These are phyloP conservation scores for Ilyonectria robusta DNA, from an alignment of 2,329 filamentous ascomycete genomes.

Conservation along the genomic window DNA sequence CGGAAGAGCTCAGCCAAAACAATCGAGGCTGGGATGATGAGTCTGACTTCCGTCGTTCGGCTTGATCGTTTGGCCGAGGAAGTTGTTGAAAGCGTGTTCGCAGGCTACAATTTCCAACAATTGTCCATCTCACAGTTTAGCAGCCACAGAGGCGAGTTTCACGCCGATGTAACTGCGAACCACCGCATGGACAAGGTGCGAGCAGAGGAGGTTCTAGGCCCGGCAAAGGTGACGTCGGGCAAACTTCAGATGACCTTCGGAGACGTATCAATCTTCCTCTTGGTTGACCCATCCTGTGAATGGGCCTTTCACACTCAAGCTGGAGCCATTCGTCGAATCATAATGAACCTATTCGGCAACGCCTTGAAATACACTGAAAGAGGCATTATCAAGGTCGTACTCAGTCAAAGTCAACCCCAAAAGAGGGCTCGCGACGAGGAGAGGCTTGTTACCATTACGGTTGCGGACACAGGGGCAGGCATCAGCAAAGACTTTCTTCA, in stretches of 20 bases:
- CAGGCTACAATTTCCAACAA: conserved; percentile 36
- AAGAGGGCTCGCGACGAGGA: conserved; percentile 12
- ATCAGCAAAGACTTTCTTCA: conserved; percentile 76
- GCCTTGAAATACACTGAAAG: conserved; percentile 71
- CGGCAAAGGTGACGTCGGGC: background rate
- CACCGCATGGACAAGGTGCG: conserved; percentile 6
- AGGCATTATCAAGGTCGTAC: conserved; percentile 50
- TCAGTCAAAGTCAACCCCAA: conserved; percentile 40
- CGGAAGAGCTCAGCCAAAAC: background rate
- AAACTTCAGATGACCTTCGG: conserved; percentile 23
- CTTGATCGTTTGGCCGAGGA: conserved; percentile 40
- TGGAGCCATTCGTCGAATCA: conserved; percentile 65
- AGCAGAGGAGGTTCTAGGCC: conserved; percentile 9
- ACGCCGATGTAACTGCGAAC: conserved; percentile 10
- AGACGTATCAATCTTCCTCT: conserved; percentile 50
- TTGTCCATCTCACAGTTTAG: conserved; percentile 33
- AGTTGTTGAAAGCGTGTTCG: conserved; percentile 43
- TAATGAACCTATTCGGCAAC: conserved; percentile 76
- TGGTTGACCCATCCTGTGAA: conserved; percentile 58
- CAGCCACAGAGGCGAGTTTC: conserved; percentile 23
- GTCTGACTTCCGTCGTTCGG: conserved; percentile 9
- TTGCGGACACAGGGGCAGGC: conserved; percentile 76
- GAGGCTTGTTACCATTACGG: conserved; percentile 55
- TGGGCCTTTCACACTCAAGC: conserved; percentile 70
- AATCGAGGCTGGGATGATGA: conserved; percentile 1